phyloP scores from a whole-genome alignment of 163 green algal genomes.

The Prototheca cutis region DNA sequence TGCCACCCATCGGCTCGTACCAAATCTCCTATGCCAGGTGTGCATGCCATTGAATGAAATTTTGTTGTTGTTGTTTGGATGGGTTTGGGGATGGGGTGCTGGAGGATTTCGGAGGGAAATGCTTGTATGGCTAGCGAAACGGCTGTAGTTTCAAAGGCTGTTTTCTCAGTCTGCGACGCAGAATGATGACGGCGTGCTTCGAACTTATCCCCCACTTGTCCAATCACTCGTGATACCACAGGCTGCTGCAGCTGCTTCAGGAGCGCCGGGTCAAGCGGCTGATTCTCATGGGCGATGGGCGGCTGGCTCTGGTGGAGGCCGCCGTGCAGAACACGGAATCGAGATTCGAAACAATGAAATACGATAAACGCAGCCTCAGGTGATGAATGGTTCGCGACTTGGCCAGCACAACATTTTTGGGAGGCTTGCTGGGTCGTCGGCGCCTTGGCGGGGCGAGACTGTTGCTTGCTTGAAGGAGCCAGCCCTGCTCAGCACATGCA shows the following conservation, averaged over 20 bases:
- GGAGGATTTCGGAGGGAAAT: neutral
- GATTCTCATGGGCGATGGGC: slow-evolving; percentile 45
- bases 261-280: slow-evolving; percentile 46
- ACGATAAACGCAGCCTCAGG: slow-evolving; percentile 27
- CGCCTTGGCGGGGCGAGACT: too few relatives aligned
- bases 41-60: neutral
- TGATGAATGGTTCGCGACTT: slow-evolving; percentile 6
- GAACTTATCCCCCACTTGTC: neutral
- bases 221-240: slow-evolving; percentile 1
- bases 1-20: slow-evolving; percentile 36
- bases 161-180: too few relatives aligned
- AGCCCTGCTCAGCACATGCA: neutral
- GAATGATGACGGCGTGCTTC: too few relatives aligned
- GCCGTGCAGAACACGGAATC: slow-evolving; percentile 43
- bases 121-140: too few relatives aligned
- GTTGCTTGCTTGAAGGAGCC: neutral
- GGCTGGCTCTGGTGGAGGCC: slow-evolving; percentile 53
- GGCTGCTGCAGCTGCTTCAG: slow-evolving; percentile 48
- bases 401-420: neutral
- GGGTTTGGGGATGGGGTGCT: neutral
- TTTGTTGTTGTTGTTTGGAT: too few relatives aligned
- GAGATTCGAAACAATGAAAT: slow-evolving; percentile 17
- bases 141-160: too few relatives aligned
- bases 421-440: too few relatives aligned
- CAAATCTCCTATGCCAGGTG: slow-evolving; percentile 31